These are phyloP conservation scores for Aethionema arabicum DNA, from an alignment of 345 rosid species.

Conservation along the genomic window DNA sequence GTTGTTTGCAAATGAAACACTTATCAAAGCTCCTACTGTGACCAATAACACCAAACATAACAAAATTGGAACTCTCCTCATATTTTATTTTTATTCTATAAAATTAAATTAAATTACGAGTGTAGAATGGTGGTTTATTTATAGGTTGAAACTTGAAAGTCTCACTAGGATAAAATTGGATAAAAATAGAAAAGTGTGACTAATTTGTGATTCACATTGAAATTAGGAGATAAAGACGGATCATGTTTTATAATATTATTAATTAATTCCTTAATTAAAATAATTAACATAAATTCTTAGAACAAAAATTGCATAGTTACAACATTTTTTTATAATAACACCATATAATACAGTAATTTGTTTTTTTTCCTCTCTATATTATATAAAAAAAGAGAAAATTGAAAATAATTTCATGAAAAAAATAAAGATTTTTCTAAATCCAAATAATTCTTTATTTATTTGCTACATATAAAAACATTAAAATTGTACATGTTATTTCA, in stretches of 20 bases:
- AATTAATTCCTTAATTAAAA: neutral
- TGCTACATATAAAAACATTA: conserved; percentile 6
- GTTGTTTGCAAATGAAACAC: conserved; percentile 29
- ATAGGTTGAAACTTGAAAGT: conserved; percentile 23
- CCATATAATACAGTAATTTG: neutral
- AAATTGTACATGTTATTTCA: conserved; percentile 26
- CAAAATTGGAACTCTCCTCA: conserved; percentile 34
- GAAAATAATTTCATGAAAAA: no score
- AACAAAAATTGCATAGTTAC: conserved; percentile 27
- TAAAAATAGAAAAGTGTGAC: conserved; percentile 23
- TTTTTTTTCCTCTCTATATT: neutral
- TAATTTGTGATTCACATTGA: conserved; percentile 32
- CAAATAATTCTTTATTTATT: no score
- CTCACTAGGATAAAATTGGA: conserved; percentile 13
- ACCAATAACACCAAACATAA: conserved; percentile 31
- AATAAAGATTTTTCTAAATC: no score
- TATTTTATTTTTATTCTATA: neutral
- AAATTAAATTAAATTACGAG: no score
- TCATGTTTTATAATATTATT: neutral
- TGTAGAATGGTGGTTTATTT: conserved; percentile 11
- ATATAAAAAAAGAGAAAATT: no score
- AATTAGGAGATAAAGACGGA: conserved; percentile 34
- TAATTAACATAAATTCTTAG: neutral
- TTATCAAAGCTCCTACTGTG: conserved; percentile 32
- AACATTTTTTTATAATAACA: conserved; percentile 3